Conservation (phyloP, 345 rosid genomes). For the Crucihimalaya himalaica region DNA sequence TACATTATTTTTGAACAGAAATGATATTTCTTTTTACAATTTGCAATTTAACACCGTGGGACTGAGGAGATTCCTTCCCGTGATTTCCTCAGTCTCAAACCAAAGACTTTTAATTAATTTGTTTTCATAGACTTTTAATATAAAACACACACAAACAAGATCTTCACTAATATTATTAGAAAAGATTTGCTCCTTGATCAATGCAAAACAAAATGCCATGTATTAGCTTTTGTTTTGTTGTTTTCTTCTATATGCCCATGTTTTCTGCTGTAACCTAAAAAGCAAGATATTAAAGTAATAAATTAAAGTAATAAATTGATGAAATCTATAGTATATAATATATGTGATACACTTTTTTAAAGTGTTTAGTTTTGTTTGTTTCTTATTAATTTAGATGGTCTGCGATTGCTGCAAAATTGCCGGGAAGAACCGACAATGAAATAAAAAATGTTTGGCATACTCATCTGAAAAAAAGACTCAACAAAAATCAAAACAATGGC, state of each 20-base stretch:
- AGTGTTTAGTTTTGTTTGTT: slow-evolving; percentile 20
- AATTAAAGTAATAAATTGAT: slow-evolving; percentile 25
- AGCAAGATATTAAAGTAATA: slow-evolving; percentile 15
- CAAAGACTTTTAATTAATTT: not conserved
- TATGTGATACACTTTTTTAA: not conserved
- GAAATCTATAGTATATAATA: slow-evolving; percentile 11
- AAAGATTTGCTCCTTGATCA: slow-evolving; percentile 23
- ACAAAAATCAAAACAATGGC: slow-evolving; percentile 40
- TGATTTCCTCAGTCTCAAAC: slow-evolving; percentile 25
- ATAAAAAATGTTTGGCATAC: slow-evolving; percentile 89
- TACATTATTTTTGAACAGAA: too few relatives aligned
- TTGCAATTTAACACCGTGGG: slow-evolving; percentile 9
- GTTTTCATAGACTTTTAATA: not conserved
- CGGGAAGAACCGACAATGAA: slow-evolving; percentile 86
- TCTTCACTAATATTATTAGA: slow-evolving; percentile 2
- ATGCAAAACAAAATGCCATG: slow-evolving; percentile 36
- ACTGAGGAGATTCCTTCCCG: slow-evolving; percentile 30
- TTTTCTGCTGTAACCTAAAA: slow-evolving; percentile 7
- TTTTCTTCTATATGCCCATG: slow-evolving; percentile 32
- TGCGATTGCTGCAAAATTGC: slow-evolving; percentile 74
- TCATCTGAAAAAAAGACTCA: slow-evolving; percentile 66
- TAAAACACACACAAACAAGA: not conserved
- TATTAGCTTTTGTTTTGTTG: slow-evolving; percentile 23
- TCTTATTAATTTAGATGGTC: slow-evolving; percentile 63
- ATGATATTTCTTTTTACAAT: not conserved